These are phyloP conservation scores for Pulveroboletus sp. DNA, from an alignment of 768 basidiomycete genomes.

Conservation along the genomic window DNA sequence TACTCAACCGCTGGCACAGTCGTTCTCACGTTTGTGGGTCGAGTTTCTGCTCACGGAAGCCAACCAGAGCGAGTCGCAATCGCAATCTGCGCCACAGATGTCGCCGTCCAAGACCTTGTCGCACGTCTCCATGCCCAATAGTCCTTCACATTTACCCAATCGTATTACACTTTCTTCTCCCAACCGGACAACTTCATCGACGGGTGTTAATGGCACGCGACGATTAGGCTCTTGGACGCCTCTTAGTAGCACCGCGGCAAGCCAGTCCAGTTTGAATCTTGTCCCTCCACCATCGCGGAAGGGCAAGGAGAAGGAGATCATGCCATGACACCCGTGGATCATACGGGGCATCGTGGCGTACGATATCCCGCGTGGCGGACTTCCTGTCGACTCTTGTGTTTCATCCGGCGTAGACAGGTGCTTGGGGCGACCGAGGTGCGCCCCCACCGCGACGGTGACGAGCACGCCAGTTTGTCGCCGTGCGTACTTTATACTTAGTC, in stretches of 20 bases:
- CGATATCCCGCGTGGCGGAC: conserved; percentile 3
- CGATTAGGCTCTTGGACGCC: conserved; percentile 39
- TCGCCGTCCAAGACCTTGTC: conserved; percentile 22
- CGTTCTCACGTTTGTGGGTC: conserved; percentile 96
- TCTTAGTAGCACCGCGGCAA: conserved; percentile 28
- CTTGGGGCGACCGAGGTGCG: conserved; percentile 2
- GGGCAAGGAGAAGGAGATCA: conserved; percentile 43
- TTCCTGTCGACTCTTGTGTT: background rate
- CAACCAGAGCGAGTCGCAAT: conserved; percentile 34
- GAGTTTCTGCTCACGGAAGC: conserved; percentile 97
- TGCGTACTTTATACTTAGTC: conserved; percentile 7
- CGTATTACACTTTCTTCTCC: conserved; percentile 9
- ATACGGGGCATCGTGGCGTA: background rate
- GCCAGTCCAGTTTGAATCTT: conserved; percentile 38
- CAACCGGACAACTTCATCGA: conserved; percentile 16
- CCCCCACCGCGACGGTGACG: conserved; percentile 3
- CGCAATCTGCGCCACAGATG: conserved; percentile 14
- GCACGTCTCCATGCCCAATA: conserved; percentile 39
- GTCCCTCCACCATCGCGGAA: conserved; percentile 39
- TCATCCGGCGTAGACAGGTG: conserved; percentile 2
- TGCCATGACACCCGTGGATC: conserved; percentile 8
- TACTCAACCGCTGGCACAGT: conserved; percentile 43
- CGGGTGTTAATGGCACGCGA: conserved; percentile 29
- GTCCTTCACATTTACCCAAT: conserved; percentile 28
- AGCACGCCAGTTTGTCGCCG: conserved; percentile 3